Base-by-base conservation (phyloP, 805 yeast species). In the Grigorovia transvaalensis region DNA sequence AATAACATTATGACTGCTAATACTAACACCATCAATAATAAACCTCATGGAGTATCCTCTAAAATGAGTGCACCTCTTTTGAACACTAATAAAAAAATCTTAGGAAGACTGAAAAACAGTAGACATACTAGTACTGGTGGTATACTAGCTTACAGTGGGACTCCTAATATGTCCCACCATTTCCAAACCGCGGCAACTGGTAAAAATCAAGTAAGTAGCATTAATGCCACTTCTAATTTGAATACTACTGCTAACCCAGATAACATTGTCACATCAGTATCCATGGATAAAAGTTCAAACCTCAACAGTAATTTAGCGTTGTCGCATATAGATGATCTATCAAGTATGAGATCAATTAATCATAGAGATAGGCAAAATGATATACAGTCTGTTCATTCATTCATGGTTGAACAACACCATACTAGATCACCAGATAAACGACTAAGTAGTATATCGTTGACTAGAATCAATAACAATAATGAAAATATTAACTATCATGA, bases 111-210 rank as follows among this genome's bases (percentile, higher is more conserved):
- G 49, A 64, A 64, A 55, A 64, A 57, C 49, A 59, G 64, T 20
- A 61, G 69, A 47, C 69, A 63, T 51, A 64, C 63, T 9, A 67
- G 69, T 54, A 59, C 64, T 33, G 63, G 68, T 45, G 64, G 64
- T 1, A 59, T 63, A 1, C 63, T 67, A 23, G 35, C 51, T 1
- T 51, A 56, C 43, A 15, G 35, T 17, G 13, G 50, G 4, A 20
- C 53, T 30, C 46, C 46, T 9, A 20, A 45, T 9, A 18, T 50
- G 33, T 13, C 52, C 20, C 19, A 49, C 13, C 47, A 44, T 30
- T 23, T 29, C 15, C 50, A 23, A 29, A 43, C 15, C 30, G n/a
- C 46, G 2, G 9, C 15, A 33, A 33, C 11, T 33, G 38, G 38
- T 33, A 33, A 33, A 33, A 33, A 33, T 33, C 38, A 33, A 13